A percentile compares a stretch with the other conserved stretches of the same genome.
phyloP scores from a whole-genome alignment of 2,329 filamentous ascomycete genomes.

The Fusarium subtropicale region DNA sequence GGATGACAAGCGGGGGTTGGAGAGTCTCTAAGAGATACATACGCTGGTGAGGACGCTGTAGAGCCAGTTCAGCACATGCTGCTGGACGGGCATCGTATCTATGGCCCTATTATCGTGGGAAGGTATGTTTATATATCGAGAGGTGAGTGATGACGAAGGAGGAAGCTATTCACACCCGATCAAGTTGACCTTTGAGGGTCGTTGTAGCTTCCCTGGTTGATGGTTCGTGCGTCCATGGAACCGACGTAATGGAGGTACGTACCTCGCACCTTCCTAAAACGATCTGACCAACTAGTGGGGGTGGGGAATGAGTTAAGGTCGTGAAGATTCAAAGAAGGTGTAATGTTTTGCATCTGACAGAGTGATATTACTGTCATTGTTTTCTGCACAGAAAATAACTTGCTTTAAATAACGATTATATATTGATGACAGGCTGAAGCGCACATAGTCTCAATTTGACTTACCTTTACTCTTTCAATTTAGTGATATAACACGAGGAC shows the following conservation, averaged over 20 bases:
- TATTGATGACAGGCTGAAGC: background rate
- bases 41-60: slow-evolving; percentile 89
- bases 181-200: slow-evolving; percentile 27
- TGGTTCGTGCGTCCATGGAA: slow-evolving; percentile 38
- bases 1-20: slow-evolving; percentile 16
- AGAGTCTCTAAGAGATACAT: slow-evolving; percentile 43
- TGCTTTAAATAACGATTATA: background rate
- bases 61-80: slow-evolving; percentile 93
- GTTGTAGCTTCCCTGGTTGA: slow-evolving; percentile 32
- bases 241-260: slow-evolving; percentile 42
- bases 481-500: background rate
- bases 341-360: background rate
- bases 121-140: background rate
- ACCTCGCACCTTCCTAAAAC: slow-evolving; percentile 37
- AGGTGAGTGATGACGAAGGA: background rate
- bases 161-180: slow-evolving; percentile 30
- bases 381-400: background rate
- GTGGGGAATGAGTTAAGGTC: slow-evolving; percentile 7
- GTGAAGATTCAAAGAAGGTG: background rate
- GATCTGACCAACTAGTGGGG: slow-evolving; percentile 35
- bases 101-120: background rate
- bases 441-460: background rate
- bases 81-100: slow-evolving; percentile 76
- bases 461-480: background rate
- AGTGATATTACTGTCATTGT: background rate